Conservation (phyloP, 1,284 basidiomycete species). For the Coniferiporia sulphurascens region DNA sequence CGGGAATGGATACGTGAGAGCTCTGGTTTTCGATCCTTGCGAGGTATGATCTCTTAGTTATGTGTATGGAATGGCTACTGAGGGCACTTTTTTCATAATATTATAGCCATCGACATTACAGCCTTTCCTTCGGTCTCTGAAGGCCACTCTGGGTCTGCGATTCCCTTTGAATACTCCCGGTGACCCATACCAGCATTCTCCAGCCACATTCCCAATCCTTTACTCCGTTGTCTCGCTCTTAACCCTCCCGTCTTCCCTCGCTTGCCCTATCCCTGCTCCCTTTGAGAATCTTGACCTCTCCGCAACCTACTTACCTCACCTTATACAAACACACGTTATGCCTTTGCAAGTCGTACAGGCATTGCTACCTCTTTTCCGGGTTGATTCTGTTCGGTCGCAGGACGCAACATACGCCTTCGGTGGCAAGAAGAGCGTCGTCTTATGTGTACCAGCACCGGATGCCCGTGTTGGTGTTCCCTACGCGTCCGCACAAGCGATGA, state of each 20-base stretch:
- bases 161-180: conserved; percentile 74
- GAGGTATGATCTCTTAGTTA: conserved; percentile 43
- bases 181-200: conserved; percentile 59
- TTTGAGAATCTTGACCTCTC: conserved; percentile 66
- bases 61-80: not conserved
- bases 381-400: conserved; percentile 46
- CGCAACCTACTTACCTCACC: conserved; percentile 59
- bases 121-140: conserved; percentile 71
- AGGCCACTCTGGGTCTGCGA: conserved; percentile 71
- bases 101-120: conserved; percentile 63
- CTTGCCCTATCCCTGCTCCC: conserved; percentile 44
- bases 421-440: conserved; percentile 57
- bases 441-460: conserved; percentile 67
- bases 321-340: conserved; percentile 66
- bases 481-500: conserved; percentile 62
- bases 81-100: not conserved
- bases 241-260: conserved; percentile 42
- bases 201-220: conserved; percentile 58
- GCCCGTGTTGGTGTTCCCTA: conserved; percentile 69
- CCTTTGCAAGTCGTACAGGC: conserved; percentile 72
- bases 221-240: conserved; percentile 69
- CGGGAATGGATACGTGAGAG: conserved; percentile 70
- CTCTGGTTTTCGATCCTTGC: conserved; percentile 69
- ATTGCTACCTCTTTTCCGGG: conserved; percentile 68
- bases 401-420: conserved; percentile 35